Evolutionary conservation across 371 early-diverging fungal genomes (phyloP).

Genomic region (Smittium mucronatum): DNA sequence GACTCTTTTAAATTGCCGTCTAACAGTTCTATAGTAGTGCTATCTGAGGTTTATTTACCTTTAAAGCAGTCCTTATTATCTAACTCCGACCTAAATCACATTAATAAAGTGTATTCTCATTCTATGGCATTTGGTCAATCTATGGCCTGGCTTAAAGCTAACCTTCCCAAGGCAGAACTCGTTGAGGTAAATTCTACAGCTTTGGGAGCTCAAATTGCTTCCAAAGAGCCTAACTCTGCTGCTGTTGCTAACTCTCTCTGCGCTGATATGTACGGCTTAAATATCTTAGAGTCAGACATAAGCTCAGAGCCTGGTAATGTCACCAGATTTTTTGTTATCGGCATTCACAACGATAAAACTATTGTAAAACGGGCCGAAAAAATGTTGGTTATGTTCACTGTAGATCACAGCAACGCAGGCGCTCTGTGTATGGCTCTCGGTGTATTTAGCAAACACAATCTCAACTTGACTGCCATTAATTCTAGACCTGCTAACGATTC

Average conservation of each 20-base stretch:
- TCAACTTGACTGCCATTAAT: slow-evolving; percentile 86
- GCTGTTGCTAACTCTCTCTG: slow-evolving; percentile 74
- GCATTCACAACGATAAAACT: slow-evolving; percentile 51
- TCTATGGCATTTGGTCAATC: slow-evolving; percentile 87
- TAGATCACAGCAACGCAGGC: slow-evolving; percentile 81
- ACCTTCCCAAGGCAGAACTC: slow-evolving; percentile 49
- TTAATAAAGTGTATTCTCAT: slow-evolving; percentile 79
- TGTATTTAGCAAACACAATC: slow-evolving; percentile 60
- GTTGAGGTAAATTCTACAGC: slow-evolving; percentile 73
- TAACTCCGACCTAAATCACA: slow-evolving; percentile 40
- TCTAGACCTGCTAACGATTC: slow-evolving; percentile 69
- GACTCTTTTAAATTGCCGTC: slow-evolving; percentile 31
- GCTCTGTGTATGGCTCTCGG: slow-evolving; percentile 75
- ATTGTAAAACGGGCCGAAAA: slow-evolving; percentile 51
- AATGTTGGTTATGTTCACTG: slow-evolving; percentile 67
- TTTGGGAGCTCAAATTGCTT: slow-evolving; percentile 75
- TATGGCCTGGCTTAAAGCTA: slow-evolving; percentile 50
- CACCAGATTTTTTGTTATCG: slow-evolving; percentile 45
- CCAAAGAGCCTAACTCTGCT: slow-evolving; percentile 63
- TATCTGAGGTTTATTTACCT: slow-evolving; percentile 38
- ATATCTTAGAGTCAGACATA: slow-evolving; percentile 50
- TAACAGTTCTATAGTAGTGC: slow-evolving; percentile 27
- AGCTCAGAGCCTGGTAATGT: slow-evolving; percentile 12
- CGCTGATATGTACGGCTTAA: slow-evolving; percentile 65
- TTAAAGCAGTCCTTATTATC: slow-evolving; percentile 71